A percentile compares a stretch with the other conserved stretches of the same genome.
Evolutionary conservation across 2,329 filamentous ascomycete genomes (phyloP).

Genomic region (Zymoseptoria passerinii): DNA sequence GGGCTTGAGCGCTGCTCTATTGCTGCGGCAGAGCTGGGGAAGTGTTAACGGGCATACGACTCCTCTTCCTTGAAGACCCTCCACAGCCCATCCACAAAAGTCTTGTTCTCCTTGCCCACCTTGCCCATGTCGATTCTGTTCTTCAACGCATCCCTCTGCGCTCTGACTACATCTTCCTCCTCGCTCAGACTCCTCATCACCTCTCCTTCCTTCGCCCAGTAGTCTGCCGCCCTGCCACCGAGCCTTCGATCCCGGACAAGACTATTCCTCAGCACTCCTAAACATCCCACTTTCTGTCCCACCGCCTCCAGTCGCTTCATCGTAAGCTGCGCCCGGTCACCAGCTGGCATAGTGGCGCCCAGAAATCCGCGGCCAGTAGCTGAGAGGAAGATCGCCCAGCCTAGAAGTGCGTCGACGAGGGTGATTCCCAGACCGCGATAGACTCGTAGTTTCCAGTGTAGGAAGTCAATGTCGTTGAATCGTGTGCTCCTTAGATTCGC

Average conservation of each 20-base stretch:
- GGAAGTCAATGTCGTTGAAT: slow-evolving; percentile 55
- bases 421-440: slow-evolving; percentile 58
- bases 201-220: slow-evolving; percentile 72
- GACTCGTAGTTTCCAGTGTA: slow-evolving; percentile 61
- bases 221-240: slow-evolving; percentile 56
- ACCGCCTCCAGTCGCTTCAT: slow-evolving; percentile 47
- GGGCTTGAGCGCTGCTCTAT: neutral
- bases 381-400: slow-evolving; percentile 62
- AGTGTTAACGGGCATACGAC: neutral
- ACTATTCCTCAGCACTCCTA: slow-evolving; percentile 73
- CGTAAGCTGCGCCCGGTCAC: slow-evolving; percentile 56
- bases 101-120: slow-evolving; percentile 57
- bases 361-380: slow-evolving; percentile 73
- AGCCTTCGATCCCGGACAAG: slow-evolving; percentile 64
- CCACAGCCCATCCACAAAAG: slow-evolving; percentile 39
- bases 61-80: neutral
- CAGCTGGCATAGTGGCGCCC: slow-evolving; percentile 50
- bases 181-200: slow-evolving; percentile 69
- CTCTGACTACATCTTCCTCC: slow-evolving; percentile 64
- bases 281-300: slow-evolving; percentile 60
- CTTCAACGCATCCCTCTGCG: slow-evolving; percentile 59
- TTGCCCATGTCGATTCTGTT: slow-evolving; percentile 52
- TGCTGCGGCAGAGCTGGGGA: too few species aligned
- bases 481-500: slow-evolving; percentile 55
- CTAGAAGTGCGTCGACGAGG: slow-evolving; percentile 55